Conservation (phyloP, 352 stramenopile species). For the Phytophthora megakarya region DNA sequence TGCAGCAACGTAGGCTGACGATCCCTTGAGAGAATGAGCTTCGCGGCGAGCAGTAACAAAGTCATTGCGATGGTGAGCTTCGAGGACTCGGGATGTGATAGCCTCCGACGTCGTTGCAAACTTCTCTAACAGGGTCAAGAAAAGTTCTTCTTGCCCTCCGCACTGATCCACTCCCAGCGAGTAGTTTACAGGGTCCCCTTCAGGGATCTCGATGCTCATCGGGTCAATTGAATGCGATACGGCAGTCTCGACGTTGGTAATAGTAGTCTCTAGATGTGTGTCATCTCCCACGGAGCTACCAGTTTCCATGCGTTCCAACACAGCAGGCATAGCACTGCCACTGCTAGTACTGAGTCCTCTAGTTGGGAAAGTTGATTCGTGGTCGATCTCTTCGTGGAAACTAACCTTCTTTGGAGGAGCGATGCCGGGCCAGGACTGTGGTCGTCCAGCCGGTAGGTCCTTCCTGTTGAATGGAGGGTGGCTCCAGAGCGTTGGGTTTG, state of each 20-base stretch:
- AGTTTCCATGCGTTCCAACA: constrained; percentile 37
- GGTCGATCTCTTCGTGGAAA: constrained; percentile 32
- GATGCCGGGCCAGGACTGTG: constrained; percentile 15
- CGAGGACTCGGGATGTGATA: constrained; percentile 50
- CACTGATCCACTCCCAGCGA: constrained; percentile 76
- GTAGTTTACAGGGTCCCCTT: constrained; percentile 78
- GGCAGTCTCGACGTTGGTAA: background rate
- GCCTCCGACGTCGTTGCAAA: constrained; percentile 52
- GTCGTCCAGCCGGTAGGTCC: constrained; percentile 19
- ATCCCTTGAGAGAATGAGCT: constrained; percentile 79
- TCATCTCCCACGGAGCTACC: constrained; percentile 24
- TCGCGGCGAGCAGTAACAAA: constrained; percentile 59
- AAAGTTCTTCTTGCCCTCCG: constrained; percentile 69
- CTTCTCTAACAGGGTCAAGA: constrained; percentile 78
- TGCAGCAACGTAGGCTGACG: constrained; percentile 74
- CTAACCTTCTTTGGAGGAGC: constrained; percentile 39
- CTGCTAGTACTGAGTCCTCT: constrained; percentile 20
- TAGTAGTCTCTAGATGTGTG: background rate
- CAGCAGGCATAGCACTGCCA: constrained; percentile 26
- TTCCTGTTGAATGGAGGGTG: constrained; percentile 53
- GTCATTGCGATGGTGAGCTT: constrained; percentile 49
- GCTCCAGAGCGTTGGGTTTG: constrained; percentile 58
- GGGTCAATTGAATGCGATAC: constrained; percentile 25
- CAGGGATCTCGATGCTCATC: constrained; percentile 63
- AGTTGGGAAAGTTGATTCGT: constrained; percentile 17